Percentiles rank a stretch among this genome's conserved stretches.
These are phyloP conservation scores for Plasmopara muralis DNA, from an alignment of 352 stramenopile species.

Conservation along the genomic window DNA sequence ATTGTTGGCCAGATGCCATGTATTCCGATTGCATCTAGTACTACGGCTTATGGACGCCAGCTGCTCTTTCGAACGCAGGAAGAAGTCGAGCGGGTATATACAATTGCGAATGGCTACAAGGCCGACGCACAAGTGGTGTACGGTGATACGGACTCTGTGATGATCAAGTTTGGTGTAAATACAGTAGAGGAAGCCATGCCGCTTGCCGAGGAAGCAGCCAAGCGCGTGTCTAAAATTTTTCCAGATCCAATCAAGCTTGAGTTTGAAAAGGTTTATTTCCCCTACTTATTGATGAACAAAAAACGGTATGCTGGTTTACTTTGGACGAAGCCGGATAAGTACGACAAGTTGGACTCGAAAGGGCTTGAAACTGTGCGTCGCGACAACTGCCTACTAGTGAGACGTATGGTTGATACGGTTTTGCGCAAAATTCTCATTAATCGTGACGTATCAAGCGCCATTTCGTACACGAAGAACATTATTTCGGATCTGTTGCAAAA, in stretches of 20 bases:
- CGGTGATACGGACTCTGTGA: constrained; percentile 99
- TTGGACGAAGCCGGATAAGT: constrained; percentile 91
- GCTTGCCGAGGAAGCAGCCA: constrained; percentile 94
- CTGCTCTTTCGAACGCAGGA: constrained; percentile 96
- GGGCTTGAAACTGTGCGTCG: constrained; percentile 98
- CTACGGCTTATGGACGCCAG: constrained; percentile 97
- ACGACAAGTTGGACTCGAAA: constrained; percentile 98
- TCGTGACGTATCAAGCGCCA: constrained; percentile 91
- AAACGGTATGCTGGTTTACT: constrained; percentile 89
- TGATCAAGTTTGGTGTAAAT: constrained; percentile 98
- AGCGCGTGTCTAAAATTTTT: constrained; percentile 95
- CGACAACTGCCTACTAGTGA: constrained; percentile 98
- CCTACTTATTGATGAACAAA: constrained; percentile 99
- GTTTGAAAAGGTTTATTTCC: constrained; percentile 99
- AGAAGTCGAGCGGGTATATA: constrained; percentile 96
- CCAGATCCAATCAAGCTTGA: constrained; percentile 96
- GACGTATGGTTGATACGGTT: constrained; percentile 95
- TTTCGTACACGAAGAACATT: constrained; percentile 96
- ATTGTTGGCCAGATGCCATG: constrained; percentile 98
- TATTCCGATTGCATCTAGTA: constrained; percentile 96
- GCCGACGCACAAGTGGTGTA: constrained; percentile 97
- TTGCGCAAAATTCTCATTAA: constrained; percentile 99
- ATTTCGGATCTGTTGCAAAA: constrained; percentile 99
- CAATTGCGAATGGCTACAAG: constrained; percentile 89
- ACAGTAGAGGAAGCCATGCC: constrained; percentile 97